phyloP scores from a whole-genome alignment of 176 grass and related monocot genomes.

The Microstegium vimineum region DNA sequence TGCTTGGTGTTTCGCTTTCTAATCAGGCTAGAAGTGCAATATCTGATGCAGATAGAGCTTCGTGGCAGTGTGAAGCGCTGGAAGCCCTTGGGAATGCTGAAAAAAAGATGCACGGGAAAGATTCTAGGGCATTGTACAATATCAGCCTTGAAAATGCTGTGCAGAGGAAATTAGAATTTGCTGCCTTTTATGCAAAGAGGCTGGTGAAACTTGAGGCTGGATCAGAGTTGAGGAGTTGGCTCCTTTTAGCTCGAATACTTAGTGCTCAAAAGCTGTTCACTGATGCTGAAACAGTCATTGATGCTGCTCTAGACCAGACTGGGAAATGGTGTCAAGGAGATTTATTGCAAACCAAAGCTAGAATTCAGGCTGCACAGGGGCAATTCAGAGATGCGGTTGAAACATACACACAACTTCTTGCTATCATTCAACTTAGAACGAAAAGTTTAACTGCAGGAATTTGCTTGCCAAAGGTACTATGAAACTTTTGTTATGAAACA shows the following conservation, averaged over 20 bases:
- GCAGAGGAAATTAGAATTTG: constrained; percentile 88
- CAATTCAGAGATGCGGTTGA: constrained; percentile 66
- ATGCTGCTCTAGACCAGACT: constrained; percentile 82
- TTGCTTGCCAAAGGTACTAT: constrained; percentile 53
- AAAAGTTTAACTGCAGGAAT: constrained; percentile 67
- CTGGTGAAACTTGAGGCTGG: constrained; percentile 78
- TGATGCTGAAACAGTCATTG: constrained; percentile 64
- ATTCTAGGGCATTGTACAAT: constrained; percentile 59
- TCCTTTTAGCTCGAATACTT: constrained; percentile 90
- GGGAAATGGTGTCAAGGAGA: constrained; percentile 83
- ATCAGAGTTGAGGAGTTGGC: constrained; percentile 77
- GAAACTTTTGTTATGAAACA: constrained; percentile 10
- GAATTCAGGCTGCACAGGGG: constrained; percentile 76
- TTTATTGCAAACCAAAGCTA: constrained; percentile 74
- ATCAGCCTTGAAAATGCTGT: constrained; percentile 86
- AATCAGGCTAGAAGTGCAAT: constrained; percentile 63
- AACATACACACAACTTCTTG: constrained; percentile 85
- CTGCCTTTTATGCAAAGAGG: constrained; percentile 73
- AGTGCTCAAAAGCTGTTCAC: constrained; percentile 77
- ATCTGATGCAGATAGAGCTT: constrained; percentile 75
- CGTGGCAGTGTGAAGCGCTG: constrained; percentile 69
- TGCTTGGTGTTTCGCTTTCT: constrained; percentile 74
- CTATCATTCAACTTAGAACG: constrained; percentile 66
- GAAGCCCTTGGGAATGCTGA: constrained; percentile 64
- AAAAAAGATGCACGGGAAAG: constrained; percentile 51